Evolutionary conservation across 176 grass and related monocot genomes (phyloP).

Genomic region (Musa beccarii): DNA sequence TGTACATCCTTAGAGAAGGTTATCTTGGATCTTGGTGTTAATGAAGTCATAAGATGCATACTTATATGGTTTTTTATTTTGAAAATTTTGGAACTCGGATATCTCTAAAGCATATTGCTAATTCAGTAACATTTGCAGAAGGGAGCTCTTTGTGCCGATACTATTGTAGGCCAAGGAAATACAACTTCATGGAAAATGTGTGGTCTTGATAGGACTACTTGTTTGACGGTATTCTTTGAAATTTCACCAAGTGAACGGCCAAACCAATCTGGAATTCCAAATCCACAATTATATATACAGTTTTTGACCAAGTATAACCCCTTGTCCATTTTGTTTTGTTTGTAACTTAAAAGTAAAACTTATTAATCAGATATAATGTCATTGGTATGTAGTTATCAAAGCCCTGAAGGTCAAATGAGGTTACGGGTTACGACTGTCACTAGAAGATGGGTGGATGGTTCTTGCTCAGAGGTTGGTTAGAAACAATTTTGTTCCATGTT

Average conservation of each 20-base stretch:
- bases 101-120: neutral
- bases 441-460: slow-evolving; percentile 82
- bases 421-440: slow-evolving; percentile 72
- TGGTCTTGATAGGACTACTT: slow-evolving; percentile 83
- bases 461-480: slow-evolving; percentile 56
- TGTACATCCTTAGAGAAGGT: slow-evolving; percentile 99
- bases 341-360: slow-evolving; percentile 10
- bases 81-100: neutral
- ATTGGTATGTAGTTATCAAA: slow-evolving; percentile 63
- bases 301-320: slow-evolving; percentile 66
- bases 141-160: slow-evolving; percentile 71
- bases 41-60: neutral
- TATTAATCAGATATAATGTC: slow-evolving; percentile 11
- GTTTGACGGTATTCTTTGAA: slow-evolving; percentile 91
- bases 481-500: slow-evolving; percentile 2
- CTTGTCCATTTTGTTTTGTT: neutral
- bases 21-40: neutral
- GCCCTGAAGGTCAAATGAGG: slow-evolving; percentile 82
- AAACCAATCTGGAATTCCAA: slow-evolving; percentile 53
- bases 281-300: slow-evolving; percentile 88
- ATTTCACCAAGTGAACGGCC: slow-evolving; percentile 74
- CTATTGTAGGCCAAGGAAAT: slow-evolving; percentile 88
- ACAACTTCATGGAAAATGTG: slow-evolving; percentile 94
- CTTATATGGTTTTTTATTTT: neutral
- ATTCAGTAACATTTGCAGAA: slow-evolving; percentile 38